Base-by-base conservation (phyloP, 495 filamentous ascomycete species). In the Jackrogersella minutella region DNA sequence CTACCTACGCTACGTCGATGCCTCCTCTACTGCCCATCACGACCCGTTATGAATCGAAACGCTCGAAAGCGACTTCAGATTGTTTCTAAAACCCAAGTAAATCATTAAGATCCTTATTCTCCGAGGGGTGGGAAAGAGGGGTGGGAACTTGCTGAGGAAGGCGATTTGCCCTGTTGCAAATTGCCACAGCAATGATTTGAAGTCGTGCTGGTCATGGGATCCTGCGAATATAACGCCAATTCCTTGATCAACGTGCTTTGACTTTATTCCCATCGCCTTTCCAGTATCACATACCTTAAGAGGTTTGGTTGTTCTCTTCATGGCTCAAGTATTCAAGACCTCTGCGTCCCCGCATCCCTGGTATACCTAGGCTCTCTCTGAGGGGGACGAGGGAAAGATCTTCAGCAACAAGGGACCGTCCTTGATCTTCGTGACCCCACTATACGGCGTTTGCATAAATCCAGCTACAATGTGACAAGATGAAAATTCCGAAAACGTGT, bases 391-490 rank as follows among this genome's bases (percentile, higher is more conserved):
- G 30, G 36, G 44, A 50, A 37, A 16, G 58, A 52, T 58, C 64
- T 46, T 52, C 52, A 33, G 11, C 16, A 26, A 36, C 39, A 44
- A 44, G 54, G 22, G 9, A 50, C 28, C 11, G 31, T 19, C 26
- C 31, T 46, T 58, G 33, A 4, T 54, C 55, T 44, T 34, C 33
- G 19, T 50, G 16, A 49, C 64, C 64, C 64, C 51, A 53, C 64
- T 47, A 24, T 37, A 34, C 8, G n/a, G 36, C 16, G 8, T 37
- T 33, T 17, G 64, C 64, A 68, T 62, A 31, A 62, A 40, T 54
- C 16, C 4, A 21, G 5, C 21, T 21, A 11, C 22, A 19, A 49
- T 49, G 17, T 56, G 52, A 57, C 46, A 26, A 57, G 33, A 50
- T 64, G 52, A 64, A 57, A 43, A 40, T 49, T 39, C 44, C 41